A percentile compares a stretch with the other conserved stretches of the same genome.
phyloP scores from a whole-genome alignment of 768 basidiomycete genomes.

The Candolleomyces aberdarensis region DNA sequence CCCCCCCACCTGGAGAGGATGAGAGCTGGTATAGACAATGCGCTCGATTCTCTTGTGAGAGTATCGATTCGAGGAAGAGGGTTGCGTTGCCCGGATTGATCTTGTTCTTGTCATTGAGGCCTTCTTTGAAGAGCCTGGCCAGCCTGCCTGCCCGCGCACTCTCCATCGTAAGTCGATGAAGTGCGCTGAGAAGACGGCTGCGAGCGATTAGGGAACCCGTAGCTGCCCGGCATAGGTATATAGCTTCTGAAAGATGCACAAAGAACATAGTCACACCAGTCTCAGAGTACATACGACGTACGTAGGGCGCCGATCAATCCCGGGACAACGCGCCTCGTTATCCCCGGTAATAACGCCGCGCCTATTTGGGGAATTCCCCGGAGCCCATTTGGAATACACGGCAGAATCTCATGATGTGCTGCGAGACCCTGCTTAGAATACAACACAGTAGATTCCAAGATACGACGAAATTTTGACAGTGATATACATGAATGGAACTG shows the following conservation, averaged over 20 bases:
- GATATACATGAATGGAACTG: too few species aligned
- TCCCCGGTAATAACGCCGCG: not conserved
- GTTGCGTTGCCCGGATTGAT: conserved; percentile 23
- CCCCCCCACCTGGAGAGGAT: conserved; percentile 33
- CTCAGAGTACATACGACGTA: too few species aligned
- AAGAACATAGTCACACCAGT: too few species aligned
- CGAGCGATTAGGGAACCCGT: too few species aligned
- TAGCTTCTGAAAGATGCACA: not conserved
- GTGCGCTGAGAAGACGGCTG: too few species aligned
- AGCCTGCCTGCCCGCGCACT: conserved; percentile 26
- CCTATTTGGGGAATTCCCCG: too few species aligned
- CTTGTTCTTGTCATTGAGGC: conserved; percentile 25
- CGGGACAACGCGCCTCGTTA: conserved; percentile 6
- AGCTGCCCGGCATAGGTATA: not conserved
- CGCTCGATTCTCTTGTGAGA: conserved; percentile 32
- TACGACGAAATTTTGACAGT: too few species aligned
- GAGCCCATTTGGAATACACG: too few species aligned
- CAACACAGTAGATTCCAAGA: too few species aligned
- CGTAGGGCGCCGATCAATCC: not conserved
- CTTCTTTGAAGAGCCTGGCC: conserved; percentile 29
- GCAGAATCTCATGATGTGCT: too few species aligned
- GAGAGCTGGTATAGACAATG: conserved; percentile 36
- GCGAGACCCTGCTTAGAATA: too few species aligned
- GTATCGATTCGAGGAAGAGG: conserved; percentile 48
- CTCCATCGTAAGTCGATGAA: conserved; percentile 1